Percentiles rank a stretch among this genome's conserved stretches.
Evolutionary conservation across 83 land plant genomes (phyloP).

Genomic region (Diphasiastrum complanatum): DNA sequence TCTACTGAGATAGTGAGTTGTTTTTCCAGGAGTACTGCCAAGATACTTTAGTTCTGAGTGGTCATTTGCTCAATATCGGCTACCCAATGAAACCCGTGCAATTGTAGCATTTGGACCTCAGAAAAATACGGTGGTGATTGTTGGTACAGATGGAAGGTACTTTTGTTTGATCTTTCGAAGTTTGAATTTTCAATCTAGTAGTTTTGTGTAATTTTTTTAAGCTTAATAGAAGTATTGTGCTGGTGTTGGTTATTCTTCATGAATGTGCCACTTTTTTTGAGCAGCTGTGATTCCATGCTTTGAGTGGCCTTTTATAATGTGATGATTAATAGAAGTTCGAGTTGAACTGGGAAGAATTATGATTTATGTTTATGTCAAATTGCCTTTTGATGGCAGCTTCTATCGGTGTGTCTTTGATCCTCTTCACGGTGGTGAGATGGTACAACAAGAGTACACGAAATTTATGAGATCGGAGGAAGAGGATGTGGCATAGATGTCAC

Average conservation of each 20-base stretch:
- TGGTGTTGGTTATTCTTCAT: neutral
- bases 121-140: slow-evolving; percentile 20
- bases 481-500: no score
- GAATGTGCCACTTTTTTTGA: neutral
- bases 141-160: slow-evolving; percentile 30
- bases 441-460: slow-evolving; percentile 52
- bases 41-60: slow-evolving; percentile 33
- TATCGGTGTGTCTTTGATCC: slow-evolving; percentile 92
- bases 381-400: slow-evolving; percentile 83
- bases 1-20: neutral
- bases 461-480: slow-evolving; percentile 52
- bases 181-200: neutral
- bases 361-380: no score
- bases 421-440: slow-evolving; percentile 78
- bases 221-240: neutral
- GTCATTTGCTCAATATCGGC: slow-evolving; percentile 31
- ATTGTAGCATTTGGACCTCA: slow-evolving; percentile 26
- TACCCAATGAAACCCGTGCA: slow-evolving; percentile 24
- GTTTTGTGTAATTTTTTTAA: neutral
- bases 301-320: no score
- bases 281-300: neutral
- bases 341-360: no score
- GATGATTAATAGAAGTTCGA: no score
- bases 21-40: slow-evolving; percentile 25
- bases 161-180: no score